Conservation (phyloP, 345 rosid species). For the Pseudoturritis turrita region DNA sequence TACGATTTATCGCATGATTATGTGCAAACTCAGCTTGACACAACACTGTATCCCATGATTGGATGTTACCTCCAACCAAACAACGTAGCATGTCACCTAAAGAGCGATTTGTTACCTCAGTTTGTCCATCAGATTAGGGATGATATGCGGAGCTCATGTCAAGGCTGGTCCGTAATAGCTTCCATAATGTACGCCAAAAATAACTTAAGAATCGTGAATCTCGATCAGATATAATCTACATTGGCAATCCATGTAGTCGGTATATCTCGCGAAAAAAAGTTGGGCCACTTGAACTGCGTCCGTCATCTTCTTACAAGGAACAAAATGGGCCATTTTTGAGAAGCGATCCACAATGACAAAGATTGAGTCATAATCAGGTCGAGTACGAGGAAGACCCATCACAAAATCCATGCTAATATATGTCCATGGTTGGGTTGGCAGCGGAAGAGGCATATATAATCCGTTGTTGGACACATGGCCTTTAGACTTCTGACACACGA, state of each 20-base stretch:
- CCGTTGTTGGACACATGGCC: neutral
- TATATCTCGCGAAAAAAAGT: neutral
- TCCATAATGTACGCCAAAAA: neutral
- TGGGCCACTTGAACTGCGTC: neutral
- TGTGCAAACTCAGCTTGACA: neutral
- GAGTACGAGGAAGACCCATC: neutral
- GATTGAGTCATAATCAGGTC: neutral
- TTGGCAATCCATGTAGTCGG: neutral
- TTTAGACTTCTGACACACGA: neutral
- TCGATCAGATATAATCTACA: neutral
- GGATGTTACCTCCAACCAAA: neutral
- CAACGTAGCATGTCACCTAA: neutral
- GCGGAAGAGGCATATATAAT: neutral
- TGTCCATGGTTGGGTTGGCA: neutral
- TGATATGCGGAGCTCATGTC: neutral
- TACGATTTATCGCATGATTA: neutral
- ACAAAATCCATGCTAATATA: neutral
- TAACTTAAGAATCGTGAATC: neutral
- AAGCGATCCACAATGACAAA: neutral
- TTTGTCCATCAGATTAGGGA: neutral
- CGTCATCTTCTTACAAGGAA: neutral
- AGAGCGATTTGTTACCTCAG: neutral
- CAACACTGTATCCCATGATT: neutral
- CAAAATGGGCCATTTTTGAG: neutral
- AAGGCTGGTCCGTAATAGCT: neutral